Conservation (phyloP, 768 basidiomycete genomes). For the Boletus rufocinnamomeus region DNA sequence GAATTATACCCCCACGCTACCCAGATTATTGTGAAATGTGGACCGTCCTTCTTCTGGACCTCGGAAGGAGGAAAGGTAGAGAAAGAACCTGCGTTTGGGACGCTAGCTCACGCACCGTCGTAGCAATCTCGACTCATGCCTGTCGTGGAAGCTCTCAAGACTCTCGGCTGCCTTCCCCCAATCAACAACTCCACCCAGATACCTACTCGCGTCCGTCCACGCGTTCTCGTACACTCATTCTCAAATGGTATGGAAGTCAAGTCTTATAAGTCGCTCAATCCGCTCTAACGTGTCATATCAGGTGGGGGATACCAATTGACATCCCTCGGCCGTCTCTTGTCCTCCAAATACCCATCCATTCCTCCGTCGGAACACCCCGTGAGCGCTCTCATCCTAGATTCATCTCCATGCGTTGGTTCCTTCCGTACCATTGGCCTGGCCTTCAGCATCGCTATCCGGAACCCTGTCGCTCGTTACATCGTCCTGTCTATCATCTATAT, state of each 20-base stretch:
- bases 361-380: slow-evolving; percentile 3
- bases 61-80: slow-evolving; percentile 15
- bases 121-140: slow-evolving; percentile 25
- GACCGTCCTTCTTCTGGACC: slow-evolving; percentile 24
- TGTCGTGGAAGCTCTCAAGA: slow-evolving; percentile 25
- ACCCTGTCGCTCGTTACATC: slow-evolving; percentile 20
- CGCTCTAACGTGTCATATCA: slow-evolving; percentile 2
- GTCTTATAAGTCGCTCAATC: neutral
- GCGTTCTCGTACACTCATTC: slow-evolving; percentile 31
- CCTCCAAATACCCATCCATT: slow-evolving; percentile 18
- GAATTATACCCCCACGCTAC: slow-evolving; percentile 30
- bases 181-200: neutral
- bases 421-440: slow-evolving; percentile 25
- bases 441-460: slow-evolving; percentile 24
- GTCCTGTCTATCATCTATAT: slow-evolving; percentile 17
- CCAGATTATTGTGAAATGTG: slow-evolving; percentile 31
- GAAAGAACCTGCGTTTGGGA: neutral
- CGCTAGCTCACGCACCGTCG: neutral
- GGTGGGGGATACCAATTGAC: slow-evolving; percentile 28
- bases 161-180: slow-evolving; percentile 26
- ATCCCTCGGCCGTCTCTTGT: slow-evolving; percentile 20
- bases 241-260: slow-evolving; percentile 28
- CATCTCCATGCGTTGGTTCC: slow-evolving; percentile 17
- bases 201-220: slow-evolving; percentile 13
- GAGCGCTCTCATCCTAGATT: slow-evolving; percentile 28